phyloP scores from a whole-genome alignment of 1,139 yeast species.

The Arxiozyma heterogenica region DNA sequence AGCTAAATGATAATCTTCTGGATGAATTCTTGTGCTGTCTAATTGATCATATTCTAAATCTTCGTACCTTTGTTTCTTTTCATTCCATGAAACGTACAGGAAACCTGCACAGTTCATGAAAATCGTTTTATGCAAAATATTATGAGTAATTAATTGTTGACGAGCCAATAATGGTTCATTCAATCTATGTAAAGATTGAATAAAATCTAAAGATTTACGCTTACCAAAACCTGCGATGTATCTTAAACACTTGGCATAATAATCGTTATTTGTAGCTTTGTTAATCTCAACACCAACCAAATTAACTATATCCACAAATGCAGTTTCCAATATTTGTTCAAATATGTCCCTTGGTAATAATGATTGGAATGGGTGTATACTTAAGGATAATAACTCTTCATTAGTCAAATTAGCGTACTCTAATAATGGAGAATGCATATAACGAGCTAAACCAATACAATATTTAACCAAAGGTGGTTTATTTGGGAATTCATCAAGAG shows the following conservation, averaged over 20 bases:
- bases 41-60: constrained; percentile 65
- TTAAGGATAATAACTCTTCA: constrained; percentile 60
- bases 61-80: constrained; percentile 37
- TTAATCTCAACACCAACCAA: constrained; percentile 90
- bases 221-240: constrained; percentile 91
- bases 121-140: constrained; percentile 66
- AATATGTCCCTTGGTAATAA: constrained; percentile 59
- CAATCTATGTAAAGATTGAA: constrained; percentile 61
- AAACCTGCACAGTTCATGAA: constrained; percentile 92
- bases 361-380: constrained; percentile 68
- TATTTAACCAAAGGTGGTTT: constrained; percentile 76
- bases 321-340: constrained; percentile 62
- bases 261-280: constrained; percentile 65
- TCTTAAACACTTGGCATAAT: constrained; percentile 61
- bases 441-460: constrained; percentile 83
- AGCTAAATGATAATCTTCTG: constrained; percentile 93
- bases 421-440: constrained; percentile 78
- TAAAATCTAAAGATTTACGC: constrained; percentile 80
- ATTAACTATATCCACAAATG: constrained; percentile 83
- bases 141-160: constrained; percentile 70
- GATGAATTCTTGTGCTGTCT: constrained; percentile 94
- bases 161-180: constrained; percentile 57
- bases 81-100: constrained; percentile 62
- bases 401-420: constrained; percentile 73
- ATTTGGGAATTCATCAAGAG: constrained; percentile 75